phyloP scores from a whole-genome alignment of 2,329 filamentous ascomycete species.

The Xylariales sp. region DNA sequence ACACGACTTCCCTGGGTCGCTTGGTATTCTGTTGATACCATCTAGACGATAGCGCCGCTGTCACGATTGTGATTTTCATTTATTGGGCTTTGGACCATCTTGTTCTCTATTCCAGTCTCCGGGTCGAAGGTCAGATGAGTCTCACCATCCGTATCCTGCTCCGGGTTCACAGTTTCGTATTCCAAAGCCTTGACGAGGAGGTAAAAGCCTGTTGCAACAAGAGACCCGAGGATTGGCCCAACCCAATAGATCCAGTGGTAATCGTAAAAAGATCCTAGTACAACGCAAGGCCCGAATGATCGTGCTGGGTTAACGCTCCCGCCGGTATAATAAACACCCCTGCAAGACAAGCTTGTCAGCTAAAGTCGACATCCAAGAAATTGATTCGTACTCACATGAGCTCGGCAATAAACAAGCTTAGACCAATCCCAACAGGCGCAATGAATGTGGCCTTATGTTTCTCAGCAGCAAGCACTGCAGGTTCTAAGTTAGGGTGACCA shows the following conservation, averaged over 20 bases:
- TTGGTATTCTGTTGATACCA: too few species aligned
- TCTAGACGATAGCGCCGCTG: too few species aligned
- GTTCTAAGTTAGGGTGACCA: too few species aligned
- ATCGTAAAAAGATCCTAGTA: constrained; percentile 29
- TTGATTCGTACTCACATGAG: constrained; percentile 20
- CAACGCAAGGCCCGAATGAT: constrained; percentile 22
- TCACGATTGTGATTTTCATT: too few species aligned
- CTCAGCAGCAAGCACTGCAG: constrained; percentile 54
- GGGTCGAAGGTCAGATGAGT: background rate
- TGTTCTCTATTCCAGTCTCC: background rate
- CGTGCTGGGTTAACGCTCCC: constrained; percentile 23
- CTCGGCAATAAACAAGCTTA: constrained; percentile 48
- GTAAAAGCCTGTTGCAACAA: constrained; percentile 47
- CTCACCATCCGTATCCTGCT: constrained; percentile 33
- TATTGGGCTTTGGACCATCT: too few species aligned
- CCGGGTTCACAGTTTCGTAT: constrained; percentile 46
- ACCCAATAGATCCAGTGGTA: constrained; percentile 55
- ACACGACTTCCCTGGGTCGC: too few species aligned
- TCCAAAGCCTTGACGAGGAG: constrained; percentile 45
- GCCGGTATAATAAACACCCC: constrained; percentile 21
- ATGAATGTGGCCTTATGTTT: constrained; percentile 58
- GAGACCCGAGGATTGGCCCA: constrained; percentile 44
- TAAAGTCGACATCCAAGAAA: background rate
- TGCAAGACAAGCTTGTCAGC: background rate
- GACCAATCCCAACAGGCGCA: constrained; percentile 56